phyloP scores from a whole-genome alignment of 805 yeast species.

The Candida suzukii region DNA sequence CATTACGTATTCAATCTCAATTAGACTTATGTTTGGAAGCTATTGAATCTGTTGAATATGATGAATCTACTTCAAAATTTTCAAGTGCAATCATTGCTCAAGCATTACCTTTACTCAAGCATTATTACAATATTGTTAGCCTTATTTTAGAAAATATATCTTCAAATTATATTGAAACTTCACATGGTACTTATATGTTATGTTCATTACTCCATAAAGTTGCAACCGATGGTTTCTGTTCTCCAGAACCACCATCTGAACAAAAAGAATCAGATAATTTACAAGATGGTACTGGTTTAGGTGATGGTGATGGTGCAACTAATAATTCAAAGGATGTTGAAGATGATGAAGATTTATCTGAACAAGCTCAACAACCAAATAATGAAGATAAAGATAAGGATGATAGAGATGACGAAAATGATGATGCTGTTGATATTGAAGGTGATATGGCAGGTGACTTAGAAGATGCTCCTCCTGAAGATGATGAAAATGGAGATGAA shows the following conservation, averaged over 20 bases:
- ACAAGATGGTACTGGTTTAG: conserved; percentile 92
- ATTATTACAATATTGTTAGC: conserved; percentile 46
- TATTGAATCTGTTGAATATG: conserved; percentile 31
- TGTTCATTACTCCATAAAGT: conserved; percentile 48
- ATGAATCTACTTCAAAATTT: conserved; percentile 27
- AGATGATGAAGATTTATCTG: conserved; percentile 83
- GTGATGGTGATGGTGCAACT: conserved; percentile 70
- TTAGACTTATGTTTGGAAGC: conserved; percentile 22
- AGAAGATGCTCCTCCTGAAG: conserved; percentile 70
- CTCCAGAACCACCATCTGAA: conserved; percentile 74
- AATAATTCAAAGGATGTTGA: conserved; percentile 79
- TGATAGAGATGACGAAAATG: conserved; percentile 56
- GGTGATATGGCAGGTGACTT: conserved; percentile 96
- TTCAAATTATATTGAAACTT: conserved; percentile 41
- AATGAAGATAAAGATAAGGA: conserved; percentile 66
- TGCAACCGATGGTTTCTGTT: conserved; percentile 82
- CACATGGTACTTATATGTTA: conserved; percentile 58
- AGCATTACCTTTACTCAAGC: conserved; percentile 55
- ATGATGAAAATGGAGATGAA: conserved; percentile 41
- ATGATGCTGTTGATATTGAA: conserved; percentile 88
- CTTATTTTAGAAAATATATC: conserved; percentile 37
- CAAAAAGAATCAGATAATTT: conserved; percentile 53
- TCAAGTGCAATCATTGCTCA: conserved; percentile 45
- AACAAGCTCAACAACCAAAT: conserved; percentile 64
- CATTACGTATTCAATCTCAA: conserved; percentile 11